phyloP scores from a whole-genome alignment of 2,329 filamentous ascomycete genomes.

The Aureobasidium mangrovei region DNA sequence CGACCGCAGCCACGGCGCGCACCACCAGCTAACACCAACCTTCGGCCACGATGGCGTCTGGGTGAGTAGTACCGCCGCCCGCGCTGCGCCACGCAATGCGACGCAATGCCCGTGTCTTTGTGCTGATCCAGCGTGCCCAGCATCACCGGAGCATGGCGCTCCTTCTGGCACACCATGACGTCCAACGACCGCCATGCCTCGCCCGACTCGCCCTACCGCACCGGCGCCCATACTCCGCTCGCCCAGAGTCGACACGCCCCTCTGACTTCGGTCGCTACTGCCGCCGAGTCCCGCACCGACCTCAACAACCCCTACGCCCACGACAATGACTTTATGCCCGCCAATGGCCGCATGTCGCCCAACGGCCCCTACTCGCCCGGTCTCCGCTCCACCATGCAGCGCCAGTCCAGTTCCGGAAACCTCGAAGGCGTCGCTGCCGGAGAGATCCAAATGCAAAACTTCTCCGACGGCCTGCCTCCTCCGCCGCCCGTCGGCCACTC shows the following conservation, averaged over 20 bases:
- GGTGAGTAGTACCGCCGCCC: neutral
- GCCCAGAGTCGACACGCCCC: conserved; percentile 72
- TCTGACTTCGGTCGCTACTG: conserved; percentile 80
- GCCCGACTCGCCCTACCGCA: conserved; percentile 86
- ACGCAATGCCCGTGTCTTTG: neutral
- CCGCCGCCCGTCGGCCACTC: conserved; percentile 81
- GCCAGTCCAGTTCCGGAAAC: conserved; percentile 41
- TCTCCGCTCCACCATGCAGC: conserved; percentile 65
- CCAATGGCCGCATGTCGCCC: conserved; percentile 63
- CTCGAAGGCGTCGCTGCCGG: conserved; percentile 62
- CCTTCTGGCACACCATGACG: conserved; percentile 85
- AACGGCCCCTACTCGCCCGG: conserved; percentile 80
- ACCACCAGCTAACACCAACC: neutral
- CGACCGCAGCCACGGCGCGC: neutral
- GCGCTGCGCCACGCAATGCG: neutral
- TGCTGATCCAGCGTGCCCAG: conserved; percentile 15
- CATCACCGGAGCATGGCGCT: conserved; percentile 65
- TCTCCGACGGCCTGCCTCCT: conserved; percentile 82
- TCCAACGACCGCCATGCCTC: conserved; percentile 76
- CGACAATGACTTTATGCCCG: conserved; percentile 67
- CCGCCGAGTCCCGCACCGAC: conserved; percentile 79
- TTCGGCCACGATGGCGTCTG: neutral
- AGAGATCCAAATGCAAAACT: conserved; percentile 95
- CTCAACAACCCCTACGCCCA: conserved; percentile 71
- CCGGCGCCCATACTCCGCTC: conserved; percentile 81